Conservation (phyloP, 2,329 filamentous ascomycete genomes). For the Lachnellula willkommii region DNA sequence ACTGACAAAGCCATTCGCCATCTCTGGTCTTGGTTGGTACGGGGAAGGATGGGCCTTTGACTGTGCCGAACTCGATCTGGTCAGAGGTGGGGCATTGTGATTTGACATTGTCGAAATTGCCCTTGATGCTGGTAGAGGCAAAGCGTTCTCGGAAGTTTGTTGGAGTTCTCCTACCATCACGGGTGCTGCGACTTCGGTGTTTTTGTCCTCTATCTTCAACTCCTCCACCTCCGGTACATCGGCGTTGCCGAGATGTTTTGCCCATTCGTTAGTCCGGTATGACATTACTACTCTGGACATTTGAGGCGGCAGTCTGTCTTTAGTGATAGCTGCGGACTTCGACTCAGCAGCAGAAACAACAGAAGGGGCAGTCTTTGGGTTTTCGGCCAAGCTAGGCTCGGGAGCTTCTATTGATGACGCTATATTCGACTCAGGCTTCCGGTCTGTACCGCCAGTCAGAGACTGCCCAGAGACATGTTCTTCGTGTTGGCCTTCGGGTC, state of each 20-base stretch:
- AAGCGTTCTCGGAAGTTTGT: constrained; percentile 46
- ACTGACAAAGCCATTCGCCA: not conserved
- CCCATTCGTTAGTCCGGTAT: constrained; percentile 93
- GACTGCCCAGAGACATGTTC: constrained; percentile 3
- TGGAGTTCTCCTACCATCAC: constrained; percentile 60
- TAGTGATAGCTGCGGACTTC: constrained; percentile 46
- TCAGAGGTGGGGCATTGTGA: constrained; percentile 2
- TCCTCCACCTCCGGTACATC: constrained; percentile 66
- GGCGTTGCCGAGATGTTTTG: constrained; percentile 76
- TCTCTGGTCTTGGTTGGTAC: constrained; percentile 3
- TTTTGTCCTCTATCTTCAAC: constrained; percentile 42
- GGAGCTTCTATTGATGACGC: not conserved
- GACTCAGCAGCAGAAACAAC: constrained; percentile 41
- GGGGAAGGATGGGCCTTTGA: constrained; percentile 1
- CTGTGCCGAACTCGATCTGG: constrained; percentile 17
- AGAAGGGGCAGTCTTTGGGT: constrained; percentile 21
- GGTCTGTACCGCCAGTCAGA: constrained; percentile 21
- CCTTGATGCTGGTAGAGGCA: constrained; percentile 14
- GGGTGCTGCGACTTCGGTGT: constrained; percentile 51
- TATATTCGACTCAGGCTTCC: constrained; percentile 12
- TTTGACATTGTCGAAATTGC: constrained; percentile 18
- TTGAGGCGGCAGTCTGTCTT: constrained; percentile 60
- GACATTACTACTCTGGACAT: constrained; percentile 73
- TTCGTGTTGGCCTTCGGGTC: not conserved
- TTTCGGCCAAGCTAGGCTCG: constrained; percentile 16